Base-by-base conservation (phyloP, 2,329 filamentous ascomycete species). In the Alternaria triticina region DNA sequence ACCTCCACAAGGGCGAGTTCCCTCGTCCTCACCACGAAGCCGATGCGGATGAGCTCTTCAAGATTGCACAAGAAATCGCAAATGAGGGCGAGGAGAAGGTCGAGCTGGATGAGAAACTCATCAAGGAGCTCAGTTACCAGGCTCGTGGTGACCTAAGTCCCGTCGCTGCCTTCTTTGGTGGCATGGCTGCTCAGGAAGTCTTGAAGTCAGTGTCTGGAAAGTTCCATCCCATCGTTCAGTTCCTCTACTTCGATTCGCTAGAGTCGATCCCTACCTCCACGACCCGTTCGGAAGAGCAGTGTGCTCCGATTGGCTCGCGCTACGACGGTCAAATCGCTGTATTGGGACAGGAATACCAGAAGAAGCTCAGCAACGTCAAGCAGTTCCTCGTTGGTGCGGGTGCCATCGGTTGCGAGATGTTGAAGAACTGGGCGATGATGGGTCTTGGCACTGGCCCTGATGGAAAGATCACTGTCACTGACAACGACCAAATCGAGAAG, bases 341-440 rank as follows among this genome's bases (percentile, higher is more conserved):
- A 1, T 97, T 99, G 70, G 96, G 96, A 66, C 91, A 88, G 74
- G 92, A 97, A 67, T 99, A 90, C 81, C 96, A 99, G 81, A 91
- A 97, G 55, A 97, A 97, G 85, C 87, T 99, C 70, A 88, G 91
- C 64, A 97, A 97, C 74, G 82, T 96, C 65, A 96, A 90, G 75
- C 89, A 98, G 74, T 99, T 99, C 84, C 86, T 99, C 59, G 96
- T 99, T 61, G 96, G 96, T 71, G 93, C 96, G 50, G 96, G 96
- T 74, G 96, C 96, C 67, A 99, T 99, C 79, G 96, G 96, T 49
- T 99, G 96, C 77, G 96, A 99, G 79, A 99, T 98, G 91, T 84
- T 99, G 71, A 99, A 99, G 88, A 98, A 98, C 81, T 99, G 96
- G 94, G 95, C 96, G 36, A 96, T 99, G 94, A 97, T 98, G 79